These are phyloP conservation scores for Abrus precatorius DNA, from an alignment of 306 rosid species.

Conservation along the genomic window DNA sequence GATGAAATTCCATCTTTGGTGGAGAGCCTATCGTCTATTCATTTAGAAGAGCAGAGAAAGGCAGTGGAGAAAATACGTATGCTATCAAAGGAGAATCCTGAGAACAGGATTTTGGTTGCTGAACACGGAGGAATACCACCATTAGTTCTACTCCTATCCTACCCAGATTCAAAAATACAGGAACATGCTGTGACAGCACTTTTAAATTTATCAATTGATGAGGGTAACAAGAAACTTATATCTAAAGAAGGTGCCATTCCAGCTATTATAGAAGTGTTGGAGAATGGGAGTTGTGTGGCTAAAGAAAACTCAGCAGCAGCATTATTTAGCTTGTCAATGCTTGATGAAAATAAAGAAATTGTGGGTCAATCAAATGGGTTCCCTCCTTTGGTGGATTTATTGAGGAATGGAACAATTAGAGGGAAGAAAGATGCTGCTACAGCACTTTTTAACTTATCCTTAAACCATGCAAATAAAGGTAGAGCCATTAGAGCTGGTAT, in stretches of 20 bases:
- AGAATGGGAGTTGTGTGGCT: conserved; percentile 71
- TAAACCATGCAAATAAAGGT: conserved; percentile 70
- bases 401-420: conserved; percentile 68
- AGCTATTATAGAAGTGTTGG: conserved; percentile 76
- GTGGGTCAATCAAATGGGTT: conserved; percentile 72
- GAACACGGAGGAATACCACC: conserved; percentile 78
- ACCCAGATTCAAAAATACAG: conserved; percentile 77
- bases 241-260: conserved; percentile 82
- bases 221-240: conserved; percentile 74
- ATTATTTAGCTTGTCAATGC: conserved; percentile 91
- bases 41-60: conserved; percentile 67
- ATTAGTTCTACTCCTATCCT: conserved; percentile 71
- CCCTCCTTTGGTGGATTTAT: conserved; percentile 71
- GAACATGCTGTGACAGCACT: conserved; percentile 89
- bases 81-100: conserved; percentile 84
- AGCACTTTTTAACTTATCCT: conserved; percentile 79
- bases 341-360: conserved; percentile 72
- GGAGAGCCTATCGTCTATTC: conserved; percentile 57
- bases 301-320: conserved; percentile 90
- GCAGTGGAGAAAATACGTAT: conserved; percentile 78
- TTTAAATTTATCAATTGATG: conserved; percentile 80
- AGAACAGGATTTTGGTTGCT: conserved; percentile 75
- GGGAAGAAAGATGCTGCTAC: conserved; percentile 91
- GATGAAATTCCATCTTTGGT: conserved; percentile 69
- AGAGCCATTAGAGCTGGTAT: conserved; percentile 79